Evolutionary conservation across 805 yeast genomes (phyloP), one percentile per base, ranked within the genome.

Genomic region (Myxozyma melibiosi): DNA sequence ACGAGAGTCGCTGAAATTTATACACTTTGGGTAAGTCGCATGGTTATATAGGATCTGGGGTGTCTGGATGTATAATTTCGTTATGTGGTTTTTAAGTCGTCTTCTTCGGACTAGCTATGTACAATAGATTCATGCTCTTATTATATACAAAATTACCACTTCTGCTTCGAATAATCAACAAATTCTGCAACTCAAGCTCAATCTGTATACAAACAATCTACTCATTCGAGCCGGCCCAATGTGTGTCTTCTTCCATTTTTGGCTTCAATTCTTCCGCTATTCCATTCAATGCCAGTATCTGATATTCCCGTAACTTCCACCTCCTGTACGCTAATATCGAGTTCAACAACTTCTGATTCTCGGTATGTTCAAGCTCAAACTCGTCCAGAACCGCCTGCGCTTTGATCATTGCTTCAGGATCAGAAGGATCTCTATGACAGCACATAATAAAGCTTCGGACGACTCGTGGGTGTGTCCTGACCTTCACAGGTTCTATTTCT

Each of bases 371-470:
- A 4, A 53, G 56, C 11, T 61, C 27, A 4, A 42, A 13, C 3
- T n/a, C 20, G 18, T 24, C 14, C 8, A 49, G 44, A 20, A 25
- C 20, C 4, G 16, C 39, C 4, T 42, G 43, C 16, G 58, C 61
- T n/a, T 41, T 30, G 9, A 24, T 30, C 63, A 57, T 52, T 9
- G 63, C 63, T 16, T 35, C 22, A 3, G 44, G 44, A 38, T 57
- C 27, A 22, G 20, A 20, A 5, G 11, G 4, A 45, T 56, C 61
- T n/a, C 56, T 48, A 39, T 56, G 57, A 27, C 63, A 59, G 33
- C 53, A 45, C 22, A 28, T 40, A 14, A 58, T 44, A 34, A 58
- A 58, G 16, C 22, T 44, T 2, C 40, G 31, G 20, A 58, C 28
- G 4, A 55, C 48, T 20, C 34, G 46, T 8, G 42, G 38, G 28